Conservation (phyloP, 139 green algal genomes). For the Chara braunii region DNA sequence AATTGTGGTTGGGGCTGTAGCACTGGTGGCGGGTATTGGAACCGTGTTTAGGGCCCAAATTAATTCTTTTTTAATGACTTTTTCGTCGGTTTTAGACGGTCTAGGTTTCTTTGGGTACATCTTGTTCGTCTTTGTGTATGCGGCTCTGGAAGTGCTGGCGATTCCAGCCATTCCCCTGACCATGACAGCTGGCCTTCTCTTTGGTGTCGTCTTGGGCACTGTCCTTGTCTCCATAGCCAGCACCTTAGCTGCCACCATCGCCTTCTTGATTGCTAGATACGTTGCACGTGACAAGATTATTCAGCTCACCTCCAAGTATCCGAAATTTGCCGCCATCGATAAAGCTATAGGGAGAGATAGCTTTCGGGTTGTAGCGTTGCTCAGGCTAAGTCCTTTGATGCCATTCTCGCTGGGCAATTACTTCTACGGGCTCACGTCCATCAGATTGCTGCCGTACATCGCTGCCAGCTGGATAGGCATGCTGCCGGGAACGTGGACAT, state of each 20-base stretch:
- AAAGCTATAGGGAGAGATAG: constrained; percentile 72
- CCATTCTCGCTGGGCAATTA: constrained; percentile 81
- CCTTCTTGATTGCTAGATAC: constrained; percentile 92
- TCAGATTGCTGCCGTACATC: constrained; percentile 74
- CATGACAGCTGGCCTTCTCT: constrained; percentile 39
- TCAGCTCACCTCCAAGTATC: constrained; percentile 50
- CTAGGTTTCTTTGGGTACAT: constrained; percentile 19
- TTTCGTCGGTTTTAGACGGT: constrained; percentile 12
- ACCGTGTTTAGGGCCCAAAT: constrained; percentile 12
- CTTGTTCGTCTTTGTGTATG: constrained; percentile 28
- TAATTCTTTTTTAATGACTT: background rate
- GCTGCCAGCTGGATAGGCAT: constrained; percentile 46
- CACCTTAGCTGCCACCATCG: constrained; percentile 58
- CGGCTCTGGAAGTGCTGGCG: constrained; percentile 31
- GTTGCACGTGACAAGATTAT: constrained; percentile 69
- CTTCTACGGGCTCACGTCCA: constrained; percentile 76
- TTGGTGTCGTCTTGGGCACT: constrained; percentile 25
- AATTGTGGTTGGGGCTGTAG: background rate
- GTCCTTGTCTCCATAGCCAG: constrained; percentile 29
- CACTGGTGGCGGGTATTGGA: background rate
- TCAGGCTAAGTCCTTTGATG: constrained; percentile 82
- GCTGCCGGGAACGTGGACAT: constrained; percentile 33
- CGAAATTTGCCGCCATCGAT: constrained; percentile 69
- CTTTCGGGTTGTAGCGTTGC: constrained; percentile 84
- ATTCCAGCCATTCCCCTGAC: constrained; percentile 39